phyloP scores from a whole-genome alignment of 2,329 filamentous ascomycete genomes.

The Metarhizium robertsii region DNA sequence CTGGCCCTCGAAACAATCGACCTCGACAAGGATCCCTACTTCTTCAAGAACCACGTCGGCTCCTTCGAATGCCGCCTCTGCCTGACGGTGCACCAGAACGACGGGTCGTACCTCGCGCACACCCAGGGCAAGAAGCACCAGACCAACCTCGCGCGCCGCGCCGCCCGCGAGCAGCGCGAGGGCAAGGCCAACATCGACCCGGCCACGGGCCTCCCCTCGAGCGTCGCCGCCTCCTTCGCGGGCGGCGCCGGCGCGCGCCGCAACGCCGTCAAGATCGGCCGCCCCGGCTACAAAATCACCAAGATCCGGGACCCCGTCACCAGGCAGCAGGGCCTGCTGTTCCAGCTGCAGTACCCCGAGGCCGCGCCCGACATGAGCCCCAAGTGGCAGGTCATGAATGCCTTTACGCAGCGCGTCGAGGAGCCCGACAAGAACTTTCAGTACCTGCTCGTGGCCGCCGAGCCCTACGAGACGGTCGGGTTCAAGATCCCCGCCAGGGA shows the following conservation, averaged over 20 bases:
- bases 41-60: conserved; percentile 99
- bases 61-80: conserved; percentile 97
- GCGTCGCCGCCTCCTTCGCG: conserved; percentile 62
- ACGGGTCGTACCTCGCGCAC: conserved; percentile 96
- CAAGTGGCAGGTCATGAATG: conserved; percentile 93
- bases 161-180: conserved; percentile 90
- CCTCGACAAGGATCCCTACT: conserved; percentile 98
- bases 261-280: conserved; percentile 88
- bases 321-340: conserved; percentile 81
- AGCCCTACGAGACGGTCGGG: conserved; percentile 94
- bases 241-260: conserved; percentile 45
- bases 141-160: conserved; percentile 91
- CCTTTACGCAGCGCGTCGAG: conserved; percentile 91
- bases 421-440: conserved; percentile 91
- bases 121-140: conserved; percentile 98
- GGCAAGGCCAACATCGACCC: conserved; percentile 62
- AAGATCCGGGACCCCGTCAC: conserved; percentile 88
- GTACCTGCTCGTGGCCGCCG: conserved; percentile 88
- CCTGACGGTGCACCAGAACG: conserved; percentile 95
- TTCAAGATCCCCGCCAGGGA: conserved; percentile 95
- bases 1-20: conserved; percentile 98
- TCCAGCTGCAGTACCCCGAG: conserved; percentile 93
- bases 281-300: conserved; percentile 95
- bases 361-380: conserved; percentile 67
- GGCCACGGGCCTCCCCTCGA: conserved; percentile 60